These are phyloP conservation scores for Dalechampia spathulata DNA, from an alignment of 441 rosid species.

Conservation along the genomic window DNA sequence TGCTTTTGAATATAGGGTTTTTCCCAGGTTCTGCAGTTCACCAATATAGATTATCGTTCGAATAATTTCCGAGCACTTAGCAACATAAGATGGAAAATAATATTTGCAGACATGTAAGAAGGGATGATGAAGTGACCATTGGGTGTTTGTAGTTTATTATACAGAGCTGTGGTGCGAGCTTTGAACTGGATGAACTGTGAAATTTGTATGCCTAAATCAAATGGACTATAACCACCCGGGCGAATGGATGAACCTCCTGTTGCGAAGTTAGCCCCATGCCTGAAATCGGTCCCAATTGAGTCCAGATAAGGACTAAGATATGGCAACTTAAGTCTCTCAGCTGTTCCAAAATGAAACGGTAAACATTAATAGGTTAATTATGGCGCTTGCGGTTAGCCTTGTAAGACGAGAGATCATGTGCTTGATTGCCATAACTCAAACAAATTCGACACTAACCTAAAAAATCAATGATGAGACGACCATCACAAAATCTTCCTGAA, in stretches of 20 bases:
- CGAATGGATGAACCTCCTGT: constrained; percentile 33
- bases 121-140: constrained; percentile 24
- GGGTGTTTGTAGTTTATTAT: no score
- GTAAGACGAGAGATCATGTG: no score
- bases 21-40: constrained; percentile 23
- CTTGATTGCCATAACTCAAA: neutral
- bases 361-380: no score
- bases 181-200: constrained; percentile 63
- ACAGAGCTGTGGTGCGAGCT: constrained; percentile 40
- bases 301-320: constrained; percentile 36
- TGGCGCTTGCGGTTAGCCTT: no score
- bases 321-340: constrained; percentile 25
- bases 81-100: no score
- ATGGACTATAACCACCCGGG: constrained; percentile 55
- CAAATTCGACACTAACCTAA: constrained; percentile 29
- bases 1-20: constrained; percentile 22
- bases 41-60: no score
- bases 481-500: constrained; percentile 63
- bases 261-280: constrained; percentile 44
- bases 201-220: constrained; percentile 66
- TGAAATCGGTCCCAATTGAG: constrained; percentile 29
- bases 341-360: no score
- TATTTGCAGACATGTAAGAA: no score
- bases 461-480: constrained; percentile 71
- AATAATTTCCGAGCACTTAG: no score